Percentiles rank a stretch among this genome's conserved stretches.
Evolutionary conservation across 352 stramenopile genomes (phyloP).

Genomic region (Pythium pectinolyticum): DNA sequence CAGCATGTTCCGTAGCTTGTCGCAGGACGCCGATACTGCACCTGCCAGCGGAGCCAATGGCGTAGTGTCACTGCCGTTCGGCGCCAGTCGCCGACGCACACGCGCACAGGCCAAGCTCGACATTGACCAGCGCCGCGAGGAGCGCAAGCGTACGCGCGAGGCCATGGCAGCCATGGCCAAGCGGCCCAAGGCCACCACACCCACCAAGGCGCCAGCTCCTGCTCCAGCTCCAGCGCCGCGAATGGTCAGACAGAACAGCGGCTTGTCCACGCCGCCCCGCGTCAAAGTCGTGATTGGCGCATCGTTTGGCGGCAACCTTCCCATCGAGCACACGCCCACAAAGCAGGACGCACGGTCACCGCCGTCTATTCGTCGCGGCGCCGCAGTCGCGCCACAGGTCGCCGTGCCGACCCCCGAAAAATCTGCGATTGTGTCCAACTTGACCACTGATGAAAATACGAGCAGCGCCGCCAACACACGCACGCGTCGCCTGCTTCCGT

Average conservation of each 20-base stretch:
- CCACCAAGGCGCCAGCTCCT: slow-evolving; percentile 2
- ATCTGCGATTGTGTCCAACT: not conserved
- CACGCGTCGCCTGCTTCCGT: slow-evolving; percentile 24
- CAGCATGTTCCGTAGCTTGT: slow-evolving; percentile 24
- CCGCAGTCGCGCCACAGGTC: slow-evolving; percentile 19
- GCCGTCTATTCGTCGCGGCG: slow-evolving; percentile 16
- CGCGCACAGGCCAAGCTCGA: slow-evolving; percentile 34
- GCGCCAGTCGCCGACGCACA: slow-evolving; percentile 29
- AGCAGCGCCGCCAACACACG: not conserved
- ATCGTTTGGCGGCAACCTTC: slow-evolving; percentile 30
- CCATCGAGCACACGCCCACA: slow-evolving; percentile 47
- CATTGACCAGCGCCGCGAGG: slow-evolving; percentile 29
- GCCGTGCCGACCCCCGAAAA: slow-evolving; percentile 38
- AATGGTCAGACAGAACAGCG: too few relatives aligned
- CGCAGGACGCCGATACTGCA: slow-evolving; percentile 22
- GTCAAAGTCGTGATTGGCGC: slow-evolving; percentile 26
- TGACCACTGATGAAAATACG: not conserved
- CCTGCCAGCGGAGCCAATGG: not conserved
- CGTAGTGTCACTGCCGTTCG: not conserved
- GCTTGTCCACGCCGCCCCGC: not conserved
- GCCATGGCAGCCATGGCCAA: slow-evolving; percentile 21
- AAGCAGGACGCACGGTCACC: slow-evolving; percentile 36
- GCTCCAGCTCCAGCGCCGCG: too few relatives aligned
- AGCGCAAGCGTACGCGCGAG: slow-evolving; percentile 33
- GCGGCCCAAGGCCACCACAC: slow-evolving; percentile 10